Evolutionary conservation across 140 eudicot species (phyloP).

Genomic region (Erigeron philadelphicus): DNA sequence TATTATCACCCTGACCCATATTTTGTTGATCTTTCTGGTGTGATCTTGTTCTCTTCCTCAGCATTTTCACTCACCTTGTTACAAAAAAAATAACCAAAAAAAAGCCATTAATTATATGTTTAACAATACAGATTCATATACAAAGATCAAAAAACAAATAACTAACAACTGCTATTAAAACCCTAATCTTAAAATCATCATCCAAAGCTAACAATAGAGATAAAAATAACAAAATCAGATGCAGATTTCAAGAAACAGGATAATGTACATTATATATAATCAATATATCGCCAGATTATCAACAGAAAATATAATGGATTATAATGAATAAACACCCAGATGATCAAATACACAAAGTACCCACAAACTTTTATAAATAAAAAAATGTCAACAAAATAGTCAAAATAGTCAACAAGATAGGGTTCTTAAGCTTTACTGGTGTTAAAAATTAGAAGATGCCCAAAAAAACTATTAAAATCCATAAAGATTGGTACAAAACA

Average conservation of each 20-base stretch:
- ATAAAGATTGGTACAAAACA: conserved; percentile 6
- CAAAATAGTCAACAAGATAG: conserved; percentile 25
- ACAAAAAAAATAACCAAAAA: conserved; percentile 10
- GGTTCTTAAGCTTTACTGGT: conserved; percentile 19
- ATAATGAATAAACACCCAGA: conserved; percentile 8
- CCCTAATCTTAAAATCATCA: conserved; percentile 19
- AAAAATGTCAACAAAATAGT: conserved; percentile 24
- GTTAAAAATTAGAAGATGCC: conserved; percentile 22
- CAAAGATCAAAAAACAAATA: conserved; percentile 2
- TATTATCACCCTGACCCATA: conserved; percentile 49
- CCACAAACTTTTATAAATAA: conserved; percentile 15
- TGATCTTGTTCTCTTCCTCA: conserved; percentile 87
- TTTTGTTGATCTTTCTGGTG: conserved; percentile 73
- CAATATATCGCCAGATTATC: conserved; percentile 7
- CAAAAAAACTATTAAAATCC: conserved; percentile 11
- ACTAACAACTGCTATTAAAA: neutral
- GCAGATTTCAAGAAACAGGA: conserved; percentile 10
- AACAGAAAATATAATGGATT: neutral
- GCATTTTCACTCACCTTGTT: conserved; percentile 48
- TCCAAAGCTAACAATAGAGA: conserved; percentile 1
- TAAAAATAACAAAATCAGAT: conserved; percentile 19
- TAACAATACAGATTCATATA: conserved; percentile 11
- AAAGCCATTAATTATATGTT: conserved; percentile 19
- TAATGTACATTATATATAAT: conserved; percentile 19
- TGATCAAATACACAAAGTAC: conserved; percentile 16